These are phyloP conservation scores for Alternaria metachromatica DNA, from an alignment of 2,329 filamentous ascomycete genomes.

Conservation along the genomic window DNA sequence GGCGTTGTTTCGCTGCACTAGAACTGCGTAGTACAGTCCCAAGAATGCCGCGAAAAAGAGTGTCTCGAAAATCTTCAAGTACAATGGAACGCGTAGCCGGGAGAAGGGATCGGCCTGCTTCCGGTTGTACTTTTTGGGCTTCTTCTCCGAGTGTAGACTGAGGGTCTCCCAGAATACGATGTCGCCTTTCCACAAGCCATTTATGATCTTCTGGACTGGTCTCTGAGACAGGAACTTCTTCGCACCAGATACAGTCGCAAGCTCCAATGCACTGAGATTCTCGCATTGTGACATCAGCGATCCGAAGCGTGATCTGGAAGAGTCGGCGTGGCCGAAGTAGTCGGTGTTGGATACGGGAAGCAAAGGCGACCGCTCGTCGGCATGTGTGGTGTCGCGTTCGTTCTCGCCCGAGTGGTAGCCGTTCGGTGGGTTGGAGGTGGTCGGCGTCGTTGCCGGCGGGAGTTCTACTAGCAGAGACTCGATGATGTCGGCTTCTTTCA, in stretches of 20 bases:
- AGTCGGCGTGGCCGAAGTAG: conserved; percentile 36
- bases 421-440: conserved; percentile 16
- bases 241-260: conserved; percentile 79
- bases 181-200: conserved; percentile 81
- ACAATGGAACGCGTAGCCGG: conserved; percentile 78
- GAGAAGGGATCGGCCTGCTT: conserved; percentile 58
- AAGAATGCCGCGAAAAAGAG: conserved; percentile 80
- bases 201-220: conserved; percentile 81
- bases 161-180: conserved; percentile 87
- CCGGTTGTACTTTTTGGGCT: conserved; percentile 76
- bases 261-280: conserved; percentile 84
- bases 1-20: conserved; percentile 73
- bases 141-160: conserved; percentile 75
- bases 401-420: conserved; percentile 14
- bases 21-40: conserved; percentile 82
- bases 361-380: conserved; percentile 37
- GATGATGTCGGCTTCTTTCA: conserved; percentile 76
- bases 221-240: conserved; percentile 85
- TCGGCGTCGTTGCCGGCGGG: conserved; percentile 49
- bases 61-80: conserved; percentile 84
- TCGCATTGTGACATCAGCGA: conserved; percentile 76
- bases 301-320: conserved; percentile 54
- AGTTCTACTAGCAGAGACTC: conserved; percentile 78
- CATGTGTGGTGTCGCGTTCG: conserved; percentile 6
- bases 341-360: conserved; percentile 24